Base-by-base conservation (phyloP, 441 rosid species). In the Adansonia madagascariensis region DNA sequence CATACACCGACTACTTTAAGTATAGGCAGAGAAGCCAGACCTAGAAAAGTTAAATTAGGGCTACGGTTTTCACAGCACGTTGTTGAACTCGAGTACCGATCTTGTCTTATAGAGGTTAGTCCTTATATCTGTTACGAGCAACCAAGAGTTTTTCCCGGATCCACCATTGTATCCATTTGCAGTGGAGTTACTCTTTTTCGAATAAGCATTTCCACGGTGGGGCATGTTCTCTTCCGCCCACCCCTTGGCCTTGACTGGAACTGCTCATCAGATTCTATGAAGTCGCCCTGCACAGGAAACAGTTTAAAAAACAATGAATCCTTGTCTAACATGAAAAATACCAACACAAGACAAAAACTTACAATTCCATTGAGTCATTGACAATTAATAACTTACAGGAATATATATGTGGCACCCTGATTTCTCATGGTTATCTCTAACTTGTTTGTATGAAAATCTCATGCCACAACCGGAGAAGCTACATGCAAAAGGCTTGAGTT, bases 371-470 rank as follows among this genome's bases (percentile, higher is more conserved):
- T 11, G 15, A 52, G 11, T 0, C 57, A 46, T 61, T 47, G 46
- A 53, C 3, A 2, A 15, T 3, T 39, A 44, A 15, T 22, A 75
- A 84, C 97, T 88, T 84, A 93, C 97, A n/a, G 86, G 84, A 71
- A 87, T 77, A 73, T 88, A 90, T 18, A 85, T n/a, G 62, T 94
- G 99, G 81, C 82, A 61, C 1, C 89, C 88, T 0, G 93, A 83
- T 35, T 90, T 91, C 85, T 95, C 95, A 12, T 95, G 99, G 9
- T 88, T 88, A 81, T 93, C 89, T 75, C 97, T 88, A 4, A 93
- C 97, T 56, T 95, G 98, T 78, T 88, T 93, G 84, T 84, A 95
- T 0, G 97, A 82, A 79, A 95, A 95, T 80, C 84, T 88, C 95
- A 75, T 86, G 52, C 87, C 91, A 80, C 99, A 95, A 18, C 86